Evolutionary conservation across 2,329 filamentous ascomycete species (phyloP).

Genomic region (Talaromyces sp.): DNA sequence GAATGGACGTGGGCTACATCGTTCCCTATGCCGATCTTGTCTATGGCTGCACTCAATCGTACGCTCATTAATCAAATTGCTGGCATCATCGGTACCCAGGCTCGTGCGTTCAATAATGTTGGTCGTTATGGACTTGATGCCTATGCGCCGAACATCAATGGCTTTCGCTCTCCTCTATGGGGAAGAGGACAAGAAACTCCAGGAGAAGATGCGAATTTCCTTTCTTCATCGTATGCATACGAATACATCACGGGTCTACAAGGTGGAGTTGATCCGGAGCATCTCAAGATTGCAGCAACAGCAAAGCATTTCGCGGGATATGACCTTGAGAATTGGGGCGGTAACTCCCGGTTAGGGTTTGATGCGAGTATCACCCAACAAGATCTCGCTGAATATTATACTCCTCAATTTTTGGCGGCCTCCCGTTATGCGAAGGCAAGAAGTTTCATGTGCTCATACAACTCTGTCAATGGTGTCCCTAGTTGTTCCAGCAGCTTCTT

Average conservation of each 20-base stretch:
- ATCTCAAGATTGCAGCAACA: slow-evolving; percentile 48
- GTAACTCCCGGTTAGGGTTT: slow-evolving; percentile 49
- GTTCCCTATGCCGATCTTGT: slow-evolving; percentile 62
- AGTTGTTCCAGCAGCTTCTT: slow-evolving; percentile 63
- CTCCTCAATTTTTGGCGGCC: slow-evolving; percentile 63
- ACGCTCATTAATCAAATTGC: slow-evolving; percentile 58
- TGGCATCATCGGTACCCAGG: slow-evolving; percentile 55
- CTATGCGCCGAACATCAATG: slow-evolving; percentile 63
- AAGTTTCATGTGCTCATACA: slow-evolving; percentile 63
- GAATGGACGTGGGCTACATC: slow-evolving; percentile 60
- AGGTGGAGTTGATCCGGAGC: slow-evolving; percentile 40
- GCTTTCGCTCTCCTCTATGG: slow-evolving; percentile 62
- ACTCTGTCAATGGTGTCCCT: slow-evolving; percentile 64
- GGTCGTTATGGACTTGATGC: slow-evolving; percentile 42
- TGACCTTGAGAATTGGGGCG: slow-evolving; percentile 52
- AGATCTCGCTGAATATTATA: slow-evolving; percentile 66
- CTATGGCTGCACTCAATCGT: slow-evolving; percentile 63
- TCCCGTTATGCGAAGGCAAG: slow-evolving; percentile 55
- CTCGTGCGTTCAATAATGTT: slow-evolving; percentile 62
- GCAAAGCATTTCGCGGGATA: slow-evolving; percentile 61
- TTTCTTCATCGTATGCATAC: slow-evolving; percentile 50
- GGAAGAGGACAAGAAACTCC: slow-evolving; percentile 61
- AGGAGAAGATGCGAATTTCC: slow-evolving; percentile 54
- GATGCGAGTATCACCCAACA: slow-evolving; percentile 56
- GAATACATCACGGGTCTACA: slow-evolving; percentile 56